Evolutionary conservation across 306 rosid genomes (phyloP), one percentile per base, ranked within the genome.

Genomic region (Sicyos baderoa): DNA sequence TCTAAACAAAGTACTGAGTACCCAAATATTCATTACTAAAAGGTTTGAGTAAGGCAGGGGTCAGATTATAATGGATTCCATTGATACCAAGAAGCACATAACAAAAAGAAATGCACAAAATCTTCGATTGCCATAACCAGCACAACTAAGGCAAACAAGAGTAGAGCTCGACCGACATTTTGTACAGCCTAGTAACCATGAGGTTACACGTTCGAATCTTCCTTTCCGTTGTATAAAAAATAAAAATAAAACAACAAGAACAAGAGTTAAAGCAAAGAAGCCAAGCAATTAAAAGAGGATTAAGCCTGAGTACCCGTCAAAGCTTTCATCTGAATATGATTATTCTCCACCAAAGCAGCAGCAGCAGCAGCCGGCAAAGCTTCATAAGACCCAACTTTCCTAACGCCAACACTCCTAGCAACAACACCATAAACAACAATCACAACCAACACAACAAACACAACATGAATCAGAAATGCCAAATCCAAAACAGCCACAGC

Each of bases 281-380:
- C 69, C 69, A 63, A 63, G 5, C 35, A 2, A 29, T 1, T 14
- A 65, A 47, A 65, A 32, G 47, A 32, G 50, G 56, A 45, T 89
- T 86, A 93, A 75, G 97, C 99, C 83, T 93, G 97, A 13, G 87
- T 90, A 55, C 99, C 99, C 23, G 90, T 67, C 78, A 93, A 71
- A 37, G 97, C 83, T 80, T 93, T 93, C 99, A 93, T 81, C 91
- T 90, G 99, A 67, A 93, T 87, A 65, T 79, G 88, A 68, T 72
- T 84, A 11, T 74, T 62, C 5, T 89, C 96, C 6, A 73, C 54
- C 4, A 71, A 75, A 0, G 82, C 57, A 70, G 91, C 56, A 15
- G 23, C 23, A 0, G 82, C 57, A 70, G 91, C 56, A 15, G 23
- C 23, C 32, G 99, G 89, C 77, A 93, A 81, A 2, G 87, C 83